Base-by-base conservation (phyloP, 2,329 filamentous ascomycete species). In the Chaetothyriales sp. region DNA sequence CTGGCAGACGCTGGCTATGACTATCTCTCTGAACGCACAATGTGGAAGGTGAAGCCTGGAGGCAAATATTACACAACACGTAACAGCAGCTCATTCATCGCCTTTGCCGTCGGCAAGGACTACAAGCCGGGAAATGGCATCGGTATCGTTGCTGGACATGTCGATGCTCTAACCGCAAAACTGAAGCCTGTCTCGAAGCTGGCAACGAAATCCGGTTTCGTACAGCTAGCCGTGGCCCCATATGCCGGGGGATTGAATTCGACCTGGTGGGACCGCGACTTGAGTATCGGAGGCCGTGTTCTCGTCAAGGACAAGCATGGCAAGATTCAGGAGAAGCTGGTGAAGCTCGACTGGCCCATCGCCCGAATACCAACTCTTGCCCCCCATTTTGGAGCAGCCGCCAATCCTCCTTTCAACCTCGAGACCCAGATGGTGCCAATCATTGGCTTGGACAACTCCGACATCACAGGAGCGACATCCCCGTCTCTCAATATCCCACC, bases 221-320 rank as follows among this genome's bases (percentile, higher is more conserved):
- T 87, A 25, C 88, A 97, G 71, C 77, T 97, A 5, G 90, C 87
- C 20, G 87, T 97, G 50, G 89, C 92, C 2, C 92, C 86, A 0
- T 98, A 97, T 65, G 90, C 89, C 8, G 90, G 92, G 48, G 89
- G 75, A 1, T 71, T 97, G 56, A 92, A 89, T 65, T 75, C 76
- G 56, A 97, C 92, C 1, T 97, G 92, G 92, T 97, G 89, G 90
- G 92, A 97, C 67, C 81, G 92, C 40, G 92, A 98, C 67, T 77
- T 98, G 49, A 83, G 86, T 58, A 85, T 97, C 61, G 92, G 89
- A 58, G 92, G 92, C 43, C 77, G 89, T 45, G 90, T 97, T 3
- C 75, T 97, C 47, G 82, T 97, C 46, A 85, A 82, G 57, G 66
- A 75, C 4, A 70, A 73, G 47, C 78, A 80, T 2, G 84, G 84